Base-by-base conservation (phyloP, 2,329 filamentous ascomycete genomes). In the Fusarium mundagurra region DNA sequence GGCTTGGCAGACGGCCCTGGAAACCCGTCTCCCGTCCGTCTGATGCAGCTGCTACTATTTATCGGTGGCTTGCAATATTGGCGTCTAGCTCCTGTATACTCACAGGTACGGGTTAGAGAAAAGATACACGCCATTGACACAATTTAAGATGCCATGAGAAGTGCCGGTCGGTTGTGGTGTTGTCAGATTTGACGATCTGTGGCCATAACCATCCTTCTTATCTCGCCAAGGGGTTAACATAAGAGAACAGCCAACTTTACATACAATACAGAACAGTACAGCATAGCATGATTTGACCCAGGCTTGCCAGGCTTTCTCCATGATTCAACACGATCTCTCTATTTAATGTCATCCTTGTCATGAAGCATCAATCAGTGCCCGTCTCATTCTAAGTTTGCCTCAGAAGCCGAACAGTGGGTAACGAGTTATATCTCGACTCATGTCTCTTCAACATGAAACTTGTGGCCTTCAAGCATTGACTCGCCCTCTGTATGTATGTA, bases 1-100 rank as follows among this genome's bases (percentile, higher is more conserved):
- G 66, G 54, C 67, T 75, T 72, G 72, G 67, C 72, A 65, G 48
- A 59, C 67, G 67, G 71, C 51, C 55, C 64, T 75, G 60, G 58
- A 57, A 58, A 69, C 50, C 72, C 71, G 63, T 69, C 61, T 48
- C 57, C 57, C 33, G 57, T 16, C 43, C 41, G 57, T 29, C 57
- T 60, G 43, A 51, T 43, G 34, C 50, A 57, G 47, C 51, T 64
- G 43, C 47, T 51, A 43, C 58, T 60, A 68, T 48, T 53, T 54
- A 47, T 31, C 33, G 54, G 51, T 73, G 65, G 65, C 69, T 75
- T 61, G 43, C 38, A 57, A 38, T 54, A 53, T 39, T 43, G 71
- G 63, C 71, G 55, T 64, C 50, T 61, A 55, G 33, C 53, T 71
- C 67, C 50, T 31, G 27, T 47, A 41, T 34, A 38, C 41, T 29